These are phyloP conservation scores for Alnus glutinosa DNA, from an alignment of 306 rosid genomes.

Conservation along the genomic window DNA sequence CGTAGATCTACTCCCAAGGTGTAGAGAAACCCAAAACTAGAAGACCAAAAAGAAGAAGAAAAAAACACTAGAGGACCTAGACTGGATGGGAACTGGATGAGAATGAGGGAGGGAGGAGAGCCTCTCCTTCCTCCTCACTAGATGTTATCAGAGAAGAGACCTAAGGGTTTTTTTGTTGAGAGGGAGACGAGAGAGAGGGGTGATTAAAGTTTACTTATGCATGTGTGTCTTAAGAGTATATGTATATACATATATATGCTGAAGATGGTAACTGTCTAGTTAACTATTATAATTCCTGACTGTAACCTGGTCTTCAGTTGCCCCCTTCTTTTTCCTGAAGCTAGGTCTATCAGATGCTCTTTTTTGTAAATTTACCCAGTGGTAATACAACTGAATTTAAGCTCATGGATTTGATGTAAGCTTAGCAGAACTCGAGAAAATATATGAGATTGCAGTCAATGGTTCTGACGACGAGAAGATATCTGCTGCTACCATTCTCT, in stretches of 20 bases:
- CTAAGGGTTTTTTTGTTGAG: no score
- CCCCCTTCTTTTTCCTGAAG: constrained; percentile 50
- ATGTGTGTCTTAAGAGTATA: neutral
- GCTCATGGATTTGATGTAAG: constrained; percentile 86
- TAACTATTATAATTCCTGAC: constrained; percentile 23
- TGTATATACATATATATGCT: constrained; percentile 16
- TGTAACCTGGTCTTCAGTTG: constrained; percentile 43
- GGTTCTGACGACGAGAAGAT: constrained; percentile 90
- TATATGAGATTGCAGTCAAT: constrained; percentile 75
- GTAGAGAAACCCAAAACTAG: no score
- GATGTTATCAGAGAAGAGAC: no score
- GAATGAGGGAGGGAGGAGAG: no score
- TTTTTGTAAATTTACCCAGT: constrained; percentile 40
- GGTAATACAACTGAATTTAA: constrained; percentile 61
- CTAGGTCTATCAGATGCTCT: constrained; percentile 45
- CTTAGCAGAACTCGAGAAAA: constrained; percentile 92
- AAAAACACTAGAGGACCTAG: no score
- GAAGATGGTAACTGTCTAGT: constrained; percentile 27
- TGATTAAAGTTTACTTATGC: neutral
- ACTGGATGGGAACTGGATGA: no score
- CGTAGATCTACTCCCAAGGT: no score
- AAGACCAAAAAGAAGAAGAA: no score
- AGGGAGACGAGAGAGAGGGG: no score
- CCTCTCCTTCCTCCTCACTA: no score
- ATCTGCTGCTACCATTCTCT: constrained; percentile 82